These are phyloP conservation scores for Pestalotiopsis sp. DNA, from an alignment of 2,329 filamentous ascomycete species.

Conservation along the genomic window DNA sequence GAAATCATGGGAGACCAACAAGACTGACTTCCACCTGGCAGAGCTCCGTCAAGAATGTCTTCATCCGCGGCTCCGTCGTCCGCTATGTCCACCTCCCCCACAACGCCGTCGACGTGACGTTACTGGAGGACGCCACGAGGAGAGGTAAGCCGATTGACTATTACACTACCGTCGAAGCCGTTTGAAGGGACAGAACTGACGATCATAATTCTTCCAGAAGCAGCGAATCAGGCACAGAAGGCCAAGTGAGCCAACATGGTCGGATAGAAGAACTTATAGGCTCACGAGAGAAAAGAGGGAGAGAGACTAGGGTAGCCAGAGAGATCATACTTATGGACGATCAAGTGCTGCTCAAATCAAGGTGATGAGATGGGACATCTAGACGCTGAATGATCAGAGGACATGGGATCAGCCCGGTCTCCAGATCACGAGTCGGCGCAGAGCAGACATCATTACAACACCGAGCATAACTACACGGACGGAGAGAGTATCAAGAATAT, in stretches of 20 bases:
- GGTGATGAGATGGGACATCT: not conserved
- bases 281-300: not conserved
- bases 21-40: constrained; percentile 24
- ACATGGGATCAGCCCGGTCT: not conserved
- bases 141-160: constrained; percentile 60
- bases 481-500: not conserved
- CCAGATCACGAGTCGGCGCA: not conserved
- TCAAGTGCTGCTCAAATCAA: not conserved
- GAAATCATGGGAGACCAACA: not conserved
- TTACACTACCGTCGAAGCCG: not conserved
- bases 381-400: not conserved
- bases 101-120: constrained; percentile 78
- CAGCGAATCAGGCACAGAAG: constrained; percentile 59
- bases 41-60: constrained; percentile 90
- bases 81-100: constrained; percentile 89
- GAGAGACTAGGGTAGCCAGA: not conserved
- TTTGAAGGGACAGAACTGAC: not conserved
- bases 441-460: not conserved
- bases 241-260: constrained; percentile 43
- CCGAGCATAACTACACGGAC: not conserved
- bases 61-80: constrained; percentile 91
- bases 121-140: constrained; percentile 89
- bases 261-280: not conserved
- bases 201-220: constrained; percentile 42
- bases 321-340: not conserved